phyloP scores from a whole-genome alignment of 306 rosid genomes.

The Citrullus colocynthis region DNA sequence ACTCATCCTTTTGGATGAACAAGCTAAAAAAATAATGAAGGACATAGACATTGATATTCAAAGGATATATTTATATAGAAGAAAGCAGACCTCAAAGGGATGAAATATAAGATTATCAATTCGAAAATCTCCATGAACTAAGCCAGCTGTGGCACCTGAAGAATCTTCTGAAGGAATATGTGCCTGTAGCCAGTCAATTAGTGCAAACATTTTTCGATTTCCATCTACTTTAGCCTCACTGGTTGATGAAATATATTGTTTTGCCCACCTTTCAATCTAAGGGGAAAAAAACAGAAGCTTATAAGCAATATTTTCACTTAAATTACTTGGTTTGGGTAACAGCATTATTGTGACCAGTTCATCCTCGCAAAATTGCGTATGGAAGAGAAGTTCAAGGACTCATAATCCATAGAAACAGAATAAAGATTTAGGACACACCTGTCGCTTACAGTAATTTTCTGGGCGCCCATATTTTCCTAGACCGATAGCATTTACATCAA shows the following conservation, averaged over 20 bases:
- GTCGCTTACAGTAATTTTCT: constrained; percentile 72
- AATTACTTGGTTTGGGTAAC: not conserved
- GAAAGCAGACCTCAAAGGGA: constrained; percentile 60
- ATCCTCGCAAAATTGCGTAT: not conserved
- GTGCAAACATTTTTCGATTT: constrained; percentile 76
- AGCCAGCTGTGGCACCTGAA: constrained; percentile 55
- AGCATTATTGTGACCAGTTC: not conserved
- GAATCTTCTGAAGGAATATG: constrained; percentile 78
- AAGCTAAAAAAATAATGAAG: not conserved
- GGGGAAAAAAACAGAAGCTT: not conserved
- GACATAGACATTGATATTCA: not conserved
- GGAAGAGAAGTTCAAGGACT: not conserved
- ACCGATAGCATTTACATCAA: constrained; percentile 61
- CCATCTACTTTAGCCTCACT: constrained; percentile 63
- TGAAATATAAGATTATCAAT: constrained; percentile 87
- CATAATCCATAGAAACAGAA: not conserved
- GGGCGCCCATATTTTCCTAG: constrained; percentile 68
- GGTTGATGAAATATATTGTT: constrained; percentile 72
- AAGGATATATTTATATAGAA: not conserved
- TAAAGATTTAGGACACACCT: constrained; percentile 27
- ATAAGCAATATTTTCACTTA: not conserved
- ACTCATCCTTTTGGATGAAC: not conserved
- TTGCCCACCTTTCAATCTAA: constrained; percentile 91
- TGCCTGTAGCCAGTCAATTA: constrained; percentile 60
- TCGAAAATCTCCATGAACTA: constrained; percentile 98